Evolutionary conservation across 2,329 filamentous ascomycete genomes (phyloP), one percentile per base, ranked within the genome.

Genomic region (Trichoderma koningiopsis): DNA sequence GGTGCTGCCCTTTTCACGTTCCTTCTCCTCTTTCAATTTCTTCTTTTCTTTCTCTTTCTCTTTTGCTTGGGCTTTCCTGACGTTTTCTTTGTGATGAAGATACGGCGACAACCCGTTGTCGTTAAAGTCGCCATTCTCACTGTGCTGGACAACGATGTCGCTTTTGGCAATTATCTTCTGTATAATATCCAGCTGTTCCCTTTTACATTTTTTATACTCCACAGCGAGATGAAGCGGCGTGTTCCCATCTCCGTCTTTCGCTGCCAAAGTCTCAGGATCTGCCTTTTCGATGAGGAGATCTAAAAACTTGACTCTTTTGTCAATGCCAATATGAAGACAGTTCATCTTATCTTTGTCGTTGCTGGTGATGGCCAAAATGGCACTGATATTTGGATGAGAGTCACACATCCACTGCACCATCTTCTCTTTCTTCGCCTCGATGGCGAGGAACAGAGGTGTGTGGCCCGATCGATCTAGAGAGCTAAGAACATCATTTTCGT

Each of bases 141-240:
- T 52, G 1, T 35, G 56, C 0, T 68, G 66, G 4, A 73, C 49
- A 3, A 56, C 68, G 8, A 35, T 27, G 35, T 75, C 73, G 47
- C 72, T 68, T 14, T 71, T 72, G 5, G 55, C 55, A 11, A 75
- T 60, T 16, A 75, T 72, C 1, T 35, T 65, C 11, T 71, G 49
- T 49, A 75, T 63, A 14, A 73, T 69, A 10, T 62, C 56, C 1
- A 73, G 43, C 27, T 75, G 73, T 4, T 72, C 72, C 31, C 69
- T 55, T 33, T 63, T 73, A n/a, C 71, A 72, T 14, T 72, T 73
- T 13, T 73, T 70, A 47, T 72, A 74, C 52, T 73, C 70, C 29
- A 74, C 73, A 8, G 73, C 73, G 14, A 74, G 71, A 59, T 75
- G 74, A 13, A 75, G 70, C 11, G 72, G 73, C 14, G 72, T 74